These are phyloP conservation scores for Fusarium buxicola DNA, from an alignment of 2,329 filamentous ascomycete genomes.

Conservation along the genomic window DNA sequence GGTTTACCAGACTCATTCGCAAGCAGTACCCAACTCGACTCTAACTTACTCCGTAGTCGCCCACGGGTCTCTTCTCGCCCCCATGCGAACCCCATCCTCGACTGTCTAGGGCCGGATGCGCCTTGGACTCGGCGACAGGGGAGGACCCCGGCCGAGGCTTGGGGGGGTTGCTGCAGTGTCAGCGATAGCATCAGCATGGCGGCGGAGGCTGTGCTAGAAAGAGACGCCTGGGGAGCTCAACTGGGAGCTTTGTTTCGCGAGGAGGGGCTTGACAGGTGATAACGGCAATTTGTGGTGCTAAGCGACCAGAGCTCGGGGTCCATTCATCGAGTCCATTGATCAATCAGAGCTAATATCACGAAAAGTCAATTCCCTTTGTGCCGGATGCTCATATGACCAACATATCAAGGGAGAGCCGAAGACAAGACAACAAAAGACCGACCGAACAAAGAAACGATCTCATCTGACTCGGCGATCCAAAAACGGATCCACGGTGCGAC, in stretches of 20 bases:
- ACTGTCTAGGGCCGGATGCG: slow-evolving; percentile 19
- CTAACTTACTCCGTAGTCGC: background rate
- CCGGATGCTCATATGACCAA: slow-evolving; percentile 5
- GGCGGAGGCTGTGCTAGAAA: slow-evolving; percentile 42
- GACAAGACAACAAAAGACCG: slow-evolving; percentile 5
- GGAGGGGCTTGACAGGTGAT: slow-evolving; percentile 38
- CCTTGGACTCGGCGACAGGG: slow-evolving; percentile 30
- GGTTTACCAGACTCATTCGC: background rate
- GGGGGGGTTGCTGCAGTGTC: slow-evolving; percentile 39
- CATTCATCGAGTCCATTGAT: slow-evolving; percentile 23
- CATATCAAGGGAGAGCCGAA: slow-evolving; percentile 12
- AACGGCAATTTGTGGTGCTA: slow-evolving; percentile 39
- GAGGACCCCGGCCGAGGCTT: slow-evolving; percentile 35
- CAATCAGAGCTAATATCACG: slow-evolving; percentile 18
- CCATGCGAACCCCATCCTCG: slow-evolving; percentile 12
- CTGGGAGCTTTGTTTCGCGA: slow-evolving; percentile 43
- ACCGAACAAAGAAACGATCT: slow-evolving; percentile 17
- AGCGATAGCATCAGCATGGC: slow-evolving; percentile 43
- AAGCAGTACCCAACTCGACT: background rate
- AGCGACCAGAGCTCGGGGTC: slow-evolving; percentile 21
- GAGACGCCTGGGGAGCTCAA: slow-evolving; percentile 3
- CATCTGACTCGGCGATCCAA: slow-evolving; percentile 10
- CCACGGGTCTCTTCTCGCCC: slow-evolving; percentile 14
- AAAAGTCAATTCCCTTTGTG: slow-evolving; percentile 34
- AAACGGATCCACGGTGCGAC: slow-evolving; percentile 9